A percentile compares a stretch with the other conserved stretches of the same genome.
phyloP scores from a whole-genome alignment of 768 basidiomycete species.

The Leccinum variicolor region DNA sequence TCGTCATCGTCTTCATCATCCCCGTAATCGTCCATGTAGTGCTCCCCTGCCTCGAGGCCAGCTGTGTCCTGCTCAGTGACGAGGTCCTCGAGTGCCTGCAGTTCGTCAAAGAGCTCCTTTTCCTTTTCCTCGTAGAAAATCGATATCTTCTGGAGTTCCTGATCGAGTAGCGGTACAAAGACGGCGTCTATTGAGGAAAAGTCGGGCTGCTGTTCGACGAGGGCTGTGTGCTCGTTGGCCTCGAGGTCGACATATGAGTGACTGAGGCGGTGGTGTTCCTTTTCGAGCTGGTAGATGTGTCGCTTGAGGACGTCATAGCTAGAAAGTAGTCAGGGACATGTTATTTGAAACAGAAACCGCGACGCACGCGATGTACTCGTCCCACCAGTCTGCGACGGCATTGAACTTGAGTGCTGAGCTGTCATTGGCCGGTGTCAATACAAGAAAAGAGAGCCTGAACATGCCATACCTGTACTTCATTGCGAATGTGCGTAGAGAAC shows the following conservation, averaged over 20 bases:
- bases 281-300: slow-evolving; percentile 82
- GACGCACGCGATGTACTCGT: slow-evolving; percentile 83
- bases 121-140: background rate
- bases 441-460: background rate
- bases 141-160: background rate
- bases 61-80: background rate
- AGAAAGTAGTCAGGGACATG: background rate
- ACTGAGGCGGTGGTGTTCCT: slow-evolving; percentile 46
- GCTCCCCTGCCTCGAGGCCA: background rate
- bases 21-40: slow-evolving; percentile 32
- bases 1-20: slow-evolving; percentile 53
- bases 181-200: background rate
- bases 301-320: slow-evolving; percentile 89
- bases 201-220: background rate
- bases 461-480: slow-evolving; percentile 36
- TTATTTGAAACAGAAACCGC: background rate
- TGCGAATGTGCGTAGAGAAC: slow-evolving; percentile 13
- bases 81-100: background rate
- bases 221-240: background rate
- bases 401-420: slow-evolving; percentile 90
- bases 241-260: background rate
- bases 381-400: slow-evolving; percentile 89
- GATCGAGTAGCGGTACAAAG: background rate
- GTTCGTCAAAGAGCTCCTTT: background rate
- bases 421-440: background rate